These are phyloP conservation scores for Ceratobasidium sp. DNA, from an alignment of 1,284 basidiomycete species.

Conservation along the genomic window DNA sequence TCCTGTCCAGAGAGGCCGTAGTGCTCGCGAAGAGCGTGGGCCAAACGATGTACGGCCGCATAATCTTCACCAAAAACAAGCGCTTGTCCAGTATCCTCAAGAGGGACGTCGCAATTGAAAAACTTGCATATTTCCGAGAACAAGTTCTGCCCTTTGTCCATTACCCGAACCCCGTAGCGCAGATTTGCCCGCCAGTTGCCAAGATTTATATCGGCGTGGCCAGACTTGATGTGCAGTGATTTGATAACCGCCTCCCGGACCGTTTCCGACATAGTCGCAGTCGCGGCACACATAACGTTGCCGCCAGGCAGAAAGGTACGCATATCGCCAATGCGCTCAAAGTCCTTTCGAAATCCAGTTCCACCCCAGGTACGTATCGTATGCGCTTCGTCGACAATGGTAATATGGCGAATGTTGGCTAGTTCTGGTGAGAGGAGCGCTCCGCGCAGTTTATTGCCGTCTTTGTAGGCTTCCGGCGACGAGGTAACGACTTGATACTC, in stretches of 20 bases:
- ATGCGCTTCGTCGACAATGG: conserved; percentile 11
- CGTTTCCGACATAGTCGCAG: neutral
- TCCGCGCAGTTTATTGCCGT: conserved; percentile 4
- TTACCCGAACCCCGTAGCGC: neutral
- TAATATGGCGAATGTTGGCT: neutral
- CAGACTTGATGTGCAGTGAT: neutral
- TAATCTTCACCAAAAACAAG: conserved; percentile 16
- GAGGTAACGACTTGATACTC: conserved; percentile 19
- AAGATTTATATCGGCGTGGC: neutral
- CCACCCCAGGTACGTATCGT: neutral
- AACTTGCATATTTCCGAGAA: neutral
- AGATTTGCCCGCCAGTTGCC: conserved; percentile 4
- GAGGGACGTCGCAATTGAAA: neutral
- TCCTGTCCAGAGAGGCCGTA: neutral
- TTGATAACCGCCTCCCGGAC: neutral
- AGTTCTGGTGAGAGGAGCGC: neutral
- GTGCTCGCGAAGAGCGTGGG: neutral
- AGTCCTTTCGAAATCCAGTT: neutral
- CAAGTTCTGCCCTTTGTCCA: neutral
- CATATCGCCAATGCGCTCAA: conserved; percentile 13
- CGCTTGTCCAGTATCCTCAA: neutral
- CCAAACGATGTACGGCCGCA: neutral
- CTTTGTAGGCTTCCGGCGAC: conserved; percentile 9
- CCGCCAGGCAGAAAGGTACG: neutral
- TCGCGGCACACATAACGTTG: neutral